phyloP scores from a whole-genome alignment of 768 basidiomycete species.

The Suillus clintonianus region DNA sequence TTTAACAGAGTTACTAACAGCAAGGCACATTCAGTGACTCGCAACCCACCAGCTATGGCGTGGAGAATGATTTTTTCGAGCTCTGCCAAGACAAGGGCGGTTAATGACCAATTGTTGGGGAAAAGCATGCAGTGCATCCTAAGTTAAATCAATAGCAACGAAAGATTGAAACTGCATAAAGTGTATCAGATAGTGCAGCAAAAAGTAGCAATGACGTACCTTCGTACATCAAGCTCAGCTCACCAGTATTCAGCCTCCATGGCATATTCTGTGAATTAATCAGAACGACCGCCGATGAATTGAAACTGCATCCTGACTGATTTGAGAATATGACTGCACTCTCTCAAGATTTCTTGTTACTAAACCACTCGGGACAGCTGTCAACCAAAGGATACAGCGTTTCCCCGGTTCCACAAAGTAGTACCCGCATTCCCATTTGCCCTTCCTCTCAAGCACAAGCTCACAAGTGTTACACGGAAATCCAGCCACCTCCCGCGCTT shows the following conservation, averaged over 20 bases:
- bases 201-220: neutral
- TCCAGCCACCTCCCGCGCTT: conserved; percentile 4
- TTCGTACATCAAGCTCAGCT: neutral
- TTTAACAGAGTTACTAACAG: conserved; percentile 3
- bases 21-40: conserved; percentile 5
- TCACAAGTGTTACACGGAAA: conserved; percentile 9
- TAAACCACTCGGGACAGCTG: conserved; percentile 25
- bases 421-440: conserved; percentile 32
- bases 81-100: neutral
- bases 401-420: conserved; percentile 47
- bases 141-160: neutral
- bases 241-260: conserved; percentile 24
- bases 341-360: conserved; percentile 37
- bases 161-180: neutral
- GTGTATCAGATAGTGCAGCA: neutral
- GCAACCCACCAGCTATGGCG: conserved; percentile 21
- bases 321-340: conserved; percentile 35
- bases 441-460: neutral
- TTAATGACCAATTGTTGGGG: neutral
- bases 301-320: conserved; percentile 35
- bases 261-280: conserved; percentile 14
- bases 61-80: neutral
- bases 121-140: conserved; percentile 1
- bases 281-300: neutral
- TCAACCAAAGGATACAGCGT: conserved; percentile 47